Evolutionary conservation across 495 filamentous ascomycete genomes (phyloP).

Genomic region (Chaetomium tenue): DNA sequence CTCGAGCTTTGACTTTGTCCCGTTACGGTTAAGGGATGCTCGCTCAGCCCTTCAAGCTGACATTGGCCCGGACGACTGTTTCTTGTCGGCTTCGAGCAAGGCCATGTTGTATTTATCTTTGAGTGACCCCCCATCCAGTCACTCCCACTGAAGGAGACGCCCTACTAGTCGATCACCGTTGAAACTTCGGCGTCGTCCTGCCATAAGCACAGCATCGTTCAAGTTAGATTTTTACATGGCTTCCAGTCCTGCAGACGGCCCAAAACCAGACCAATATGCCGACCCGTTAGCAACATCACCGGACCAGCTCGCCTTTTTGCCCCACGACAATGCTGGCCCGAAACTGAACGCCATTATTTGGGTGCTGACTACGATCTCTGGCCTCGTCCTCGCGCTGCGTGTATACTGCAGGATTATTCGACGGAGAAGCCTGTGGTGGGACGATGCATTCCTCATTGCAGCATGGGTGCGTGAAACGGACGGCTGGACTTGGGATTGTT

Average conservation of each 20-base stretch:
- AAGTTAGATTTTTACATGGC: neutral
- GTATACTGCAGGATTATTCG: conserved; percentile 34
- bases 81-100: neutral
- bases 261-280: conserved; percentile 26
- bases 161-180: neutral
- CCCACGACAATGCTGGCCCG: conserved; percentile 31
- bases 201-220: no score
- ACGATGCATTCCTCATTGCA: conserved; percentile 36
- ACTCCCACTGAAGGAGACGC: neutral
- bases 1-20: neutral
- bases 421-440: conserved; percentile 35
- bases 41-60: neutral
- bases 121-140: neutral
- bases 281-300: conserved; percentile 6
- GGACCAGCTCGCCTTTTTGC: conserved; percentile 23
- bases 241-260: neutral
- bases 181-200: neutral
- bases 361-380: conserved; percentile 30
- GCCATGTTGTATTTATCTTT: neutral
- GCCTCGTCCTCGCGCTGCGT: conserved; percentile 34
- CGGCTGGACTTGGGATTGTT: no score
- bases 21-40: neutral
- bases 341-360: conserved; percentile 31
- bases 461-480: conserved; percentile 32
- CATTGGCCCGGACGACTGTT: neutral